A percentile compares a stretch with the other conserved stretches of the same genome.
Evolutionary conservation across 2,329 filamentous ascomycete genomes (phyloP).

Genomic region (Lizonia empirigonia): DNA sequence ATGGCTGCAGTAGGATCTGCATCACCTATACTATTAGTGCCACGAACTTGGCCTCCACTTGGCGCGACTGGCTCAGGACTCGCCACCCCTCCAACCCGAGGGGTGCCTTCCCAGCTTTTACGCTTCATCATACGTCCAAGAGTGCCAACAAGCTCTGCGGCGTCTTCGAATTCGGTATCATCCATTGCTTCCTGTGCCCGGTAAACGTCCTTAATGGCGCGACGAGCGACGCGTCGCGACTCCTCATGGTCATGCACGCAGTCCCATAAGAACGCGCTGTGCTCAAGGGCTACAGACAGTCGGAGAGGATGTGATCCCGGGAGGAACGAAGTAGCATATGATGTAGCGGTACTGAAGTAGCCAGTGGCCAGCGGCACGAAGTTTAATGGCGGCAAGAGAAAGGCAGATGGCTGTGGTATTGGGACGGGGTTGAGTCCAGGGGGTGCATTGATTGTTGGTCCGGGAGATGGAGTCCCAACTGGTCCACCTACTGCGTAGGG

Average conservation of each 20-base stretch:
- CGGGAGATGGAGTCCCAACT: slow-evolving; percentile 50
- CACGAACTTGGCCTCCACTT: slow-evolving; percentile 15
- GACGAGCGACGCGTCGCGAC: slow-evolving; percentile 76
- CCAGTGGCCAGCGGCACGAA: slow-evolving; percentile 82
- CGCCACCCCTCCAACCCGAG: slow-evolving; percentile 37
- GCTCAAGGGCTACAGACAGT: slow-evolving; percentile 88
- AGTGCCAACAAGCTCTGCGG: slow-evolving; percentile 83
- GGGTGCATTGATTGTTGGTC: slow-evolving; percentile 49
- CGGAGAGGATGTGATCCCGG: slow-evolving; percentile 89
- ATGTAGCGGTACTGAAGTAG: slow-evolving; percentile 78
- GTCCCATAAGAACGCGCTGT: slow-evolving; percentile 90
- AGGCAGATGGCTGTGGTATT: slow-evolving; percentile 62
- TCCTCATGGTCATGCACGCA: slow-evolving; percentile 81
- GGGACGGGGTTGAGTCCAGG: slow-evolving; percentile 54
- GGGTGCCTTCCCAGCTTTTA: slow-evolving; percentile 48
- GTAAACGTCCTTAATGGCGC: slow-evolving; percentile 88
- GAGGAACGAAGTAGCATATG: slow-evolving; percentile 74
- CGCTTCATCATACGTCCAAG: slow-evolving; percentile 88
- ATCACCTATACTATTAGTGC: slow-evolving; percentile 9
- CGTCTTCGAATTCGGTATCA: slow-evolving; percentile 92
- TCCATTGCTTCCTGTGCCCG: slow-evolving; percentile 90
- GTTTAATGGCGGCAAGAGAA: slow-evolving; percentile 78
- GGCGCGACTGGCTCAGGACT: slow-evolving; percentile 38
- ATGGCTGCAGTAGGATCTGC: slow-evolving; percentile 19
- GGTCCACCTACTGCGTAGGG: slow-evolving; percentile 51